These are phyloP conservation scores for Coniochaeta prunicola DNA, from an alignment of 2,329 filamentous ascomycete genomes.

Conservation along the genomic window DNA sequence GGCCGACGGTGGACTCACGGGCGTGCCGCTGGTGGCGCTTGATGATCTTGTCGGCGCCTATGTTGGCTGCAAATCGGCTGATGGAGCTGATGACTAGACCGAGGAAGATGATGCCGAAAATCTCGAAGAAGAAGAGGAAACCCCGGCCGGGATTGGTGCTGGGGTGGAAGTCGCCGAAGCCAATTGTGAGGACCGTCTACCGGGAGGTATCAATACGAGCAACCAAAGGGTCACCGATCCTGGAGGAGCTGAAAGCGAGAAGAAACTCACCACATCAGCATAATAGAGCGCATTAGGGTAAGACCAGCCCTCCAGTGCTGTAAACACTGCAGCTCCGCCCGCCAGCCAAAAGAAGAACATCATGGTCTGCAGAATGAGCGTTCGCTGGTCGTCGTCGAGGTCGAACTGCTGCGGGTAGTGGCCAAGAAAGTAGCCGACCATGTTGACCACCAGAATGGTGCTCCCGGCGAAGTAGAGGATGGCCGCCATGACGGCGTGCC, in stretches of 20 bases:
- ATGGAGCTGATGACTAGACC: conserved; percentile 80
- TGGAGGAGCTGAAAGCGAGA: background rate
- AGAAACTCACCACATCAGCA: conserved; percentile 50
- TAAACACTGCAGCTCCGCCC: conserved; percentile 69
- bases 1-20: conserved; percentile 27
- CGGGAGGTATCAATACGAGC: background rate
- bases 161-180: conserved; percentile 50
- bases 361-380: conserved; percentile 85
- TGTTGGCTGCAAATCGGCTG: conserved; percentile 55
- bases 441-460: conserved; percentile 69
- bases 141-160: conserved; percentile 52
- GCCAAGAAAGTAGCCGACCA: conserved; percentile 62
- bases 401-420: conserved; percentile 75
- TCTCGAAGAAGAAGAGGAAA: conserved; percentile 74
- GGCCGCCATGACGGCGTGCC: conserved; percentile 76
- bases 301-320: conserved; percentile 62
- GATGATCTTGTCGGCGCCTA: conserved; percentile 49
- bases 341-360: conserved; percentile 76
- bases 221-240: background rate
- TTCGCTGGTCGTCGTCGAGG: conserved; percentile 74
- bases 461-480: conserved; percentile 73
- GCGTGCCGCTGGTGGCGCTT: conserved; percentile 49
- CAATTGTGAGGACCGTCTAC: conserved; percentile 53
- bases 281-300: conserved; percentile 77
- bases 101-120: conserved; percentile 76